These are phyloP conservation scores for Flaveria sonorensis DNA, from an alignment of 129 eudicot genomes.

Conservation along the genomic window DNA sequence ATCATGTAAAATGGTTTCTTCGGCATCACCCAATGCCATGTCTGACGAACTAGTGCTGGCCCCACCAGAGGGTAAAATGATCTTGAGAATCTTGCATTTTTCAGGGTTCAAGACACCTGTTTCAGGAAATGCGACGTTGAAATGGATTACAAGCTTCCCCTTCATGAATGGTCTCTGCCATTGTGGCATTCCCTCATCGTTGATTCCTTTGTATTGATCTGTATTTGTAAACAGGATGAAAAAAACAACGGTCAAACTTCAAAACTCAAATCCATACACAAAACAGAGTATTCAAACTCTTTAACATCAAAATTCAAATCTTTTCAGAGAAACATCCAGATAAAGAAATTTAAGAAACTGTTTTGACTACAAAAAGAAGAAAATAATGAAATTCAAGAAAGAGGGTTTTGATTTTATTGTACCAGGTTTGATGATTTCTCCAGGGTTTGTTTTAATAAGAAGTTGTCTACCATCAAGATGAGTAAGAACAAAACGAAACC, in stretches of 20 bases:
- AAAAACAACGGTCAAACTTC: not conserved
- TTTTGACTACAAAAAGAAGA: not conserved
- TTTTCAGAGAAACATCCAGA: not conserved
- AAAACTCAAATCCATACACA: not conserved
- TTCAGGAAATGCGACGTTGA: slow-evolving; percentile 55
- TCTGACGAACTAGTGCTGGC: slow-evolving; percentile 39
- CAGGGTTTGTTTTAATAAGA: slow-evolving; percentile 66
- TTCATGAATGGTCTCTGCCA: slow-evolving; percentile 61
- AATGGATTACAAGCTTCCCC: slow-evolving; percentile 59
- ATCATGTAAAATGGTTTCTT: slow-evolving; percentile 59
- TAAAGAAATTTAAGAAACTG: not conserved
- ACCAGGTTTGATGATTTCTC: slow-evolving; percentile 84
- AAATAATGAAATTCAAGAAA: not conserved
- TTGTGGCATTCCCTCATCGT: slow-evolving; percentile 76
- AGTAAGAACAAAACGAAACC: slow-evolving; percentile 63
- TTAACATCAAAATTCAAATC: not conserved
- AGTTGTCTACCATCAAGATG: slow-evolving; percentile 80
- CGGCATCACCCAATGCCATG: slow-evolving; percentile 45
- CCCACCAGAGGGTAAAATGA: slow-evolving; percentile 43
- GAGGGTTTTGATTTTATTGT: not conserved
- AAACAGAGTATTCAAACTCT: not conserved
- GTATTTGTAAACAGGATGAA: slow-evolving; percentile 18
- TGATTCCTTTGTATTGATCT: slow-evolving; percentile 62
- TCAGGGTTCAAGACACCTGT: slow-evolving; percentile 49
- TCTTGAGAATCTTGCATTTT: slow-evolving; percentile 43